phyloP scores from a whole-genome alignment of 108 stramenopile species.

The Cyclotella baltica region DNA sequence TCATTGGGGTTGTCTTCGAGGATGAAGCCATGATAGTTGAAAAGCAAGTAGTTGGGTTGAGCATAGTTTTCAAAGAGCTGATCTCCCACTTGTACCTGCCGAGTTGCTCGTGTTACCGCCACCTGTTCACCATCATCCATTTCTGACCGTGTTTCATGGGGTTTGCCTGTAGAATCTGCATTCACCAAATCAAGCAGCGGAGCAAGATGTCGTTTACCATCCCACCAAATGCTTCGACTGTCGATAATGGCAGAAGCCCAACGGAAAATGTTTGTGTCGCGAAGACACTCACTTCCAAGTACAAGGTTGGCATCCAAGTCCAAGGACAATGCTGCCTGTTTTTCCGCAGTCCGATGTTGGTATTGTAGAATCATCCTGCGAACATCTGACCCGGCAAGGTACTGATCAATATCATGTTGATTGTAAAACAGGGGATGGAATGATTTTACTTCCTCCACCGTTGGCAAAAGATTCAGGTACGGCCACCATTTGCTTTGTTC shows the following conservation, averaged over 20 bases:
- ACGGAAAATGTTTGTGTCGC: slow-evolving; percentile 50
- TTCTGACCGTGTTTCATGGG: slow-evolving; percentile 38
- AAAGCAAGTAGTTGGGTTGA: slow-evolving; percentile 80
- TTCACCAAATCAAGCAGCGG: slow-evolving; percentile 84
- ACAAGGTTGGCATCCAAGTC: slow-evolving; percentile 48
- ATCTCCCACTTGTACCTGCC: slow-evolving; percentile 55
- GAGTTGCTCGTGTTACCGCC: slow-evolving; percentile 64
- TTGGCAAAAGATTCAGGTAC: slow-evolving; percentile 72
- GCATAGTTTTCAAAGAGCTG: slow-evolving; percentile 83
- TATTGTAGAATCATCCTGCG: slow-evolving; percentile 36
- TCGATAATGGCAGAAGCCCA: slow-evolving; percentile 81
- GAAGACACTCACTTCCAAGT: slow-evolving; percentile 57
- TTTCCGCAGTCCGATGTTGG: slow-evolving; percentile 26
- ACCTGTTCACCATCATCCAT: neutral
- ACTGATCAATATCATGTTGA: slow-evolving; percentile 53
- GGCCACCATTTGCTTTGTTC: slow-evolving; percentile 68
- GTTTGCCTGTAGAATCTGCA: slow-evolving; percentile 36
- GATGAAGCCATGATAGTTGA: slow-evolving; percentile 76
- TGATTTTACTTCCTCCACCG: slow-evolving; percentile 38
- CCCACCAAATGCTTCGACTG: slow-evolving; percentile 84
- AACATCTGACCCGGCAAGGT: slow-evolving; percentile 50
- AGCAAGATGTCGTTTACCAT: slow-evolving; percentile 71
- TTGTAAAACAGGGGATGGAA: slow-evolving; percentile 51
- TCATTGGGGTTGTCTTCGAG: slow-evolving; percentile 61
- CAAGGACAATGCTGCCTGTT: slow-evolving; percentile 25